These are phyloP conservation scores for Vigna hirtella DNA, from an alignment of 306 rosid species.

Conservation along the genomic window DNA sequence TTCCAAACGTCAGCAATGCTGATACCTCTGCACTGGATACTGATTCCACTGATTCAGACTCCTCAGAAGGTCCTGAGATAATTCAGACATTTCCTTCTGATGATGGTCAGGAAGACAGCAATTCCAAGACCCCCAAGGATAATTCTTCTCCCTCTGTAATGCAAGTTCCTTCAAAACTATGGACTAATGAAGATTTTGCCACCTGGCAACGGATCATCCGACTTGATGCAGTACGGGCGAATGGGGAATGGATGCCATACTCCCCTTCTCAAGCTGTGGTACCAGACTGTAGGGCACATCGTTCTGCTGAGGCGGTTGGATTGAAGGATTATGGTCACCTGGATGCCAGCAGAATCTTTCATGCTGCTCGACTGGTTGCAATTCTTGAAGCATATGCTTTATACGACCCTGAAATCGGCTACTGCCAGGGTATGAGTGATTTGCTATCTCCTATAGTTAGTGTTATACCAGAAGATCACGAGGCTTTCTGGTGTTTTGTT, in stretches of 20 bases:
- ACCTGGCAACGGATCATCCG: slow-evolving; percentile 98
- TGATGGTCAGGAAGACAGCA: slow-evolving; percentile 66
- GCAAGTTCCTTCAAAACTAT: slow-evolving; percentile 57
- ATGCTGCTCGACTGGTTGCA: slow-evolving; percentile 93
- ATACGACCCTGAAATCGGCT: slow-evolving; percentile 95
- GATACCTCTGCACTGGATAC: slow-evolving; percentile 69
- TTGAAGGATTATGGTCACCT: slow-evolving; percentile 93
- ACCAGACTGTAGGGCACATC: slow-evolving; percentile 67
- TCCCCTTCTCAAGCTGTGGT: slow-evolving; percentile 73
- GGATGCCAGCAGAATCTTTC: slow-evolving; percentile 83
- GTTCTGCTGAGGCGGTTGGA: slow-evolving; percentile 89
- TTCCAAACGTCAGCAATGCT: slow-evolving; percentile 61
- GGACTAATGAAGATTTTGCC: slow-evolving; percentile 73
- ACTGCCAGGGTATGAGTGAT: slow-evolving; percentile 99
- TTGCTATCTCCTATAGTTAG: slow-evolving; percentile 89
- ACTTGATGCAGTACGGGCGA: slow-evolving; percentile 95
- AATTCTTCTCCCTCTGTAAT: slow-evolving; percentile 63
- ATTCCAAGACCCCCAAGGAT: slow-evolving; percentile 58
- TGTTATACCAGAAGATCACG: slow-evolving; percentile 86
- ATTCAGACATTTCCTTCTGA: slow-evolving; percentile 68
- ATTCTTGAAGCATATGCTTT: slow-evolving; percentile 98
- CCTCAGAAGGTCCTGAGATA: slow-evolving; percentile 82
- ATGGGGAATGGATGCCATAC: slow-evolving; percentile 84
- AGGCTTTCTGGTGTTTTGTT: slow-evolving; percentile 99
- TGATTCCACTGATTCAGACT: slow-evolving; percentile 90